Base-by-base conservation (phyloP, 371 early-diverging fungal species). In the Mucor lusitanicus region DNA sequence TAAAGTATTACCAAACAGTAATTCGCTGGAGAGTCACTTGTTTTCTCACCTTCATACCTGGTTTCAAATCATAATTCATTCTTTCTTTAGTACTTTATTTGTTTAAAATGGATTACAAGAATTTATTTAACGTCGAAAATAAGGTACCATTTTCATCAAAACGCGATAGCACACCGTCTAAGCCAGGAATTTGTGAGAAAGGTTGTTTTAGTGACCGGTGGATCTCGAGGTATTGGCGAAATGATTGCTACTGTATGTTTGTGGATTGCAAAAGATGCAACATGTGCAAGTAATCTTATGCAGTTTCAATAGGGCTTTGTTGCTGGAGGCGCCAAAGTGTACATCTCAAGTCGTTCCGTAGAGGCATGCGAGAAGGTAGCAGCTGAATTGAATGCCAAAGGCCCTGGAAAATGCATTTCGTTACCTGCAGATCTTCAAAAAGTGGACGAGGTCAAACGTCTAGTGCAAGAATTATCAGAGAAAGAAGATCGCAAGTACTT, bases 121-220 rank as follows among this genome's bases (percentile, higher is more conserved):
- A 55, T 9, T 63, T 63, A 30, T 63, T 63, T 19, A 53, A 62
- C 9, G 62, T 62, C 6, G n/a, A 50, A 25, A 48, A 48, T 19
- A 62, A 62, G 62, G 62, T 62, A 62, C 3, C 15, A 0, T 17
- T 4, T 13, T 4, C 3, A 48, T 35, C 40, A 44, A 28, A 60
- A 42, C 7, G 2, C 8, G 19, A 48, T 3, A 21, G 12, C 15
- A 6, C 15, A n/a, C 2, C 19, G 3, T 40, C 21, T n/a, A 37
- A 37, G 2, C 25, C 17, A 50, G 27, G 9, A 3, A 15, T n/a
- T 13, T 21, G 19, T 37, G 48, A 59, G 28, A 37, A n/a, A 53
- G 94, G 81, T 94, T 17, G 95, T 91, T n/a, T 79, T 95, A 32
- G 88, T 95, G 13, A 95, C 94, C 28, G 95, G 95, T 50, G 95